Conservation (phyloP, 176 grass and related monocot genomes). For the Aegilops bicornis region DNA sequence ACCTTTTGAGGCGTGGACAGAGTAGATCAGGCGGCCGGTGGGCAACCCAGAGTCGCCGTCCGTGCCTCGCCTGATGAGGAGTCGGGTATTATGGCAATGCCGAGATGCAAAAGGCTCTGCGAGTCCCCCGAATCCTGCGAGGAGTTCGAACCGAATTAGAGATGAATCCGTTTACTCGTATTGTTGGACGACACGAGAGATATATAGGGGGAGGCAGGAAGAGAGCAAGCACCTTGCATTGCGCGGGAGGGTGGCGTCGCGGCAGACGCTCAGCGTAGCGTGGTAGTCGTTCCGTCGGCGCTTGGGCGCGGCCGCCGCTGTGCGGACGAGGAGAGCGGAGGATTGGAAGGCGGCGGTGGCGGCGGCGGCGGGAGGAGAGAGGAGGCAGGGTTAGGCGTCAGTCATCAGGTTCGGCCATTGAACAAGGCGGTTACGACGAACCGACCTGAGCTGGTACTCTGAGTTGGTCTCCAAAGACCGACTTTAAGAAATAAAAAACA, state of each 20-base stretch:
- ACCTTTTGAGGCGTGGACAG: too few species aligned
- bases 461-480: too few species aligned
- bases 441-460: too few species aligned
- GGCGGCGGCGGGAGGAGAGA: not conserved
- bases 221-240: slow-evolving; percentile 40
- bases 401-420: too few species aligned
- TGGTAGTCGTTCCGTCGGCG: slow-evolving; percentile 44
- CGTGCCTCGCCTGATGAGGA: too few species aligned
- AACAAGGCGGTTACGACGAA: too few species aligned
- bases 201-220: not conserved
- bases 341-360: not conserved
- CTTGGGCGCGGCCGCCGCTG: not conserved
- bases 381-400: not conserved
- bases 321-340: not conserved
- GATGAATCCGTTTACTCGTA: not conserved
- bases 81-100: too few species aligned
- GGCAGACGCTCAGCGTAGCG: slow-evolving; percentile 56
- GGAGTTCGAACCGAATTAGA: not conserved
- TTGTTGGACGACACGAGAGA: not conserved
- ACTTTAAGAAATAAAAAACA: too few species aligned
- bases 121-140: too few species aligned
- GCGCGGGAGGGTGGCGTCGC: slow-evolving; percentile 60
- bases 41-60: too few species aligned
- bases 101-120: too few species aligned
- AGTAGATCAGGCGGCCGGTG: too few species aligned